Conservation (phyloP, 352 stramenopile species). For the Phytophthora cactorum region DNA sequence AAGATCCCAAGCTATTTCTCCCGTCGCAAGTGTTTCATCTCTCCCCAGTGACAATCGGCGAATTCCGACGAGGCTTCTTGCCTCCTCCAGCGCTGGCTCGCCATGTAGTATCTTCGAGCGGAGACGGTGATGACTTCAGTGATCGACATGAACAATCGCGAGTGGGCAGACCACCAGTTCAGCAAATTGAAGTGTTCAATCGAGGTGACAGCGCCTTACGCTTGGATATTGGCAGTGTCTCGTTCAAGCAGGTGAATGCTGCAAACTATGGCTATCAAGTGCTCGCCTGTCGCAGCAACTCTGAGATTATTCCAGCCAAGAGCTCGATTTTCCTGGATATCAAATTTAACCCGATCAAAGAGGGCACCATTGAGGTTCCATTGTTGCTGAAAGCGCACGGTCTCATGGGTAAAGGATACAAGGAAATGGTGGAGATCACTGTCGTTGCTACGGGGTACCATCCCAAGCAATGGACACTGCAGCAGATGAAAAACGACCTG, state of each 20-base stretch:
- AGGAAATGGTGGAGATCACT: slow-evolving; percentile 67
- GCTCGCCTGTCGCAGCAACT: slow-evolving; percentile 54
- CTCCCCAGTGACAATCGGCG: slow-evolving; percentile 76
- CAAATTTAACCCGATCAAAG: slow-evolving; percentile 79
- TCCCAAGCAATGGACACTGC: slow-evolving; percentile 43
- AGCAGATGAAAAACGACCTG: slow-evolving; percentile 41
- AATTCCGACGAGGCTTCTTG: slow-evolving; percentile 47
- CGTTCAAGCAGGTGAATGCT: slow-evolving; percentile 62
- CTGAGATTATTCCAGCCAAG: slow-evolving; percentile 65
- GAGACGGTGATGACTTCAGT: slow-evolving; percentile 9
- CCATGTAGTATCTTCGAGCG: slow-evolving; percentile 2
- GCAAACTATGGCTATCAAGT: slow-evolving; percentile 62
- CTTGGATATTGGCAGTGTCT: slow-evolving; percentile 64
- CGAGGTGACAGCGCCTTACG: slow-evolving; percentile 70
- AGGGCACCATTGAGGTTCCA: slow-evolving; percentile 51
- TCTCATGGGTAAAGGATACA: slow-evolving; percentile 72
- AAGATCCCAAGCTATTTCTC: slow-evolving; percentile 76
- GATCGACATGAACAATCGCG: slow-evolving; percentile 7
- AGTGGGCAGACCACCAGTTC: slow-evolving; percentile 47
- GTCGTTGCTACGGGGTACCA: slow-evolving; percentile 70
- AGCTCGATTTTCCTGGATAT: slow-evolving; percentile 74
- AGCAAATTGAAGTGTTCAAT: slow-evolving; percentile 85
- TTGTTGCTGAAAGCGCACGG: slow-evolving; percentile 74
- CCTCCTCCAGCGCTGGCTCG: slow-evolving; percentile 13
- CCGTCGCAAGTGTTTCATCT: slow-evolving; percentile 61